Evolutionary conservation across 225 moss, liverwort and hornwort species (phyloP), one percentile per base, ranked within the genome.

Genomic region (Pseudisothecium myosuroides): DNA sequence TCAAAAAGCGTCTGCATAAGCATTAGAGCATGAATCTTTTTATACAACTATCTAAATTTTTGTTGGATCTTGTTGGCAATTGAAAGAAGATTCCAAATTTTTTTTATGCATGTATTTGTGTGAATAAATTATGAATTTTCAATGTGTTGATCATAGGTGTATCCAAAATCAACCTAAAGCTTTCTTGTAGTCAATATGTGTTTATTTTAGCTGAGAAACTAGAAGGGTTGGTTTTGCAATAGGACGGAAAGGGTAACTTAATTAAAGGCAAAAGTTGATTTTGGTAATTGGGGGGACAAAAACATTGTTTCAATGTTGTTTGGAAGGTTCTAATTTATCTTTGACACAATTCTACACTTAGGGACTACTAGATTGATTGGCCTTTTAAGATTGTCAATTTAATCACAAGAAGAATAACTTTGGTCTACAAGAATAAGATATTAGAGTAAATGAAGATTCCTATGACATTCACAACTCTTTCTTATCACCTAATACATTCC

Each of bases 1-100:
- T 2, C 8, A 1, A 13, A 13, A 50, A 34, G 49, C 2, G 3
- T 5, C 12, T 0, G n/a, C n/a, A n/a, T n/a, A n/a, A n/a, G n/a
- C n/a, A n/a, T n/a, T n/a, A n/a, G 2, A 54, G 36, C 9, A 37
- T 36, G 23, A 77, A 23, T 36, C 23, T 54, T 36, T 36, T 9
- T 4, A 54, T 5, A 36, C 36, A 23, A 54, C 6, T 9, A 36
- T 76, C 0, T 22, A 3, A 52, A 8, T 23, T 52, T 75, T 14
- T 22, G 34, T 32, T 47, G 29, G 41, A 2, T 47, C 47, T 31
- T 74, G 18, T 17, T 36, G 14, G 36, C 22, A 36, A 52, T 76
- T 36, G 54, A 77, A 77, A 54, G 54, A 52, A 23, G 3, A 52
- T 52, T 52, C 9, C 36, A 52, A 2, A 28, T 32, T 32, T 34